phyloP scores from a whole-genome alignment of 208 protist genomes.

The Wallacemonas collosoma region DNA sequence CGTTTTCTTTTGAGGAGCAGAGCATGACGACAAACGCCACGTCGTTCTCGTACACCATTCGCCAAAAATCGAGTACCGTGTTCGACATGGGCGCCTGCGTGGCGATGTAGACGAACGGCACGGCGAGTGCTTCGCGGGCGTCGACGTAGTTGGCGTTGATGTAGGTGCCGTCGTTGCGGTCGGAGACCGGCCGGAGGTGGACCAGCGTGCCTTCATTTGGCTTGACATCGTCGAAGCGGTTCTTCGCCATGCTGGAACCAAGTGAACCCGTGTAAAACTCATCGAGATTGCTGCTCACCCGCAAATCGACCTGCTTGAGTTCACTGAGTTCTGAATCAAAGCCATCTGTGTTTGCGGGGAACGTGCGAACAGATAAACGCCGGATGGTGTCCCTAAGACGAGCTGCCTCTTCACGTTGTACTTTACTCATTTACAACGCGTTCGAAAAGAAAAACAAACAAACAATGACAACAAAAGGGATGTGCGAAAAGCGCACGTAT shows the following conservation, averaged over 20 bases:
- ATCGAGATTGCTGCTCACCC: slow-evolving; percentile 63
- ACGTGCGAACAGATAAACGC: slow-evolving; percentile 27
- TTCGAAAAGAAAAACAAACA: neutral
- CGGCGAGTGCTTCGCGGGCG: slow-evolving; percentile 46
- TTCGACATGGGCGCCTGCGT: slow-evolving; percentile 86
- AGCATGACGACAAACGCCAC: slow-evolving; percentile 86
- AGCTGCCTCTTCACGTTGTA: slow-evolving; percentile 25
- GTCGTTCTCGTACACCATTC: slow-evolving; percentile 88
- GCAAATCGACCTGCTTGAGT: slow-evolving; percentile 54
- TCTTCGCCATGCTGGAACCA: slow-evolving; percentile 69
- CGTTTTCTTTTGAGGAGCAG: slow-evolving; percentile 65
- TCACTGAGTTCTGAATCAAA: slow-evolving; percentile 68
- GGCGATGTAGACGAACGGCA: slow-evolving; percentile 91
- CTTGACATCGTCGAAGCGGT: slow-evolving; percentile 72
- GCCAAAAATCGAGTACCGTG: slow-evolving; percentile 89
- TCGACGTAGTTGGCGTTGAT: slow-evolving; percentile 93
- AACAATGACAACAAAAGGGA: neutral
- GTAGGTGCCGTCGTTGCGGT: slow-evolving; percentile 56
- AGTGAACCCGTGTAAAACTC: slow-evolving; percentile 73
- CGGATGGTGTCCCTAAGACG: slow-evolving; percentile 32
- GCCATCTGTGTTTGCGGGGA: slow-evolving; percentile 46
- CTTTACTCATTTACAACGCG: slow-evolving; percentile 31
- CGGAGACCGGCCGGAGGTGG: slow-evolving; percentile 29
- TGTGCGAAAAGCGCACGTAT: no score
- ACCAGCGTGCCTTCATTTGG: slow-evolving; percentile 77